Evolutionary conservation across 495 filamentous ascomycete genomes (phyloP).

Genomic region (Podospora sp.): DNA sequence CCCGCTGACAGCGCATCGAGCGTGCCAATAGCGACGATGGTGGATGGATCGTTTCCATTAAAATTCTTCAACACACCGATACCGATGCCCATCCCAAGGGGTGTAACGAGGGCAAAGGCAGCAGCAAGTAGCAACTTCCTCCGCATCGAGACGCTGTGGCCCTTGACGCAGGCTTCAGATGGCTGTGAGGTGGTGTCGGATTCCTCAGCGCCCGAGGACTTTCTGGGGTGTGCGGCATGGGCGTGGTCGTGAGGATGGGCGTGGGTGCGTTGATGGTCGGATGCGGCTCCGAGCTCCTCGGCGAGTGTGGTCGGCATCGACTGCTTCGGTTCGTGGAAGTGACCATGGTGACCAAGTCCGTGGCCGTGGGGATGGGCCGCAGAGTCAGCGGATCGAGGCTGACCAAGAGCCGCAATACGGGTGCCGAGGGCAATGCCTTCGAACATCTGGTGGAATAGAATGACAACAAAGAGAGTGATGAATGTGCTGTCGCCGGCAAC

Average conservation of each 20-base stretch:
- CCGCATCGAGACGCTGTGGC: slow-evolving; percentile 30
- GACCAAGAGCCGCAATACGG: slow-evolving; percentile 63
- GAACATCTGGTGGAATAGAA: slow-evolving; percentile 72
- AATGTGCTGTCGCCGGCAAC: slow-evolving; percentile 60
- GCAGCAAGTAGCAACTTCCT: slow-evolving; percentile 52
- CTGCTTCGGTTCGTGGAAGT: slow-evolving; percentile 12
- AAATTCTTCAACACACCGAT: slow-evolving; percentile 55
- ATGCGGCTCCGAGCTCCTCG: slow-evolving; percentile 15
- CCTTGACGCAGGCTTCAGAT: background rate
- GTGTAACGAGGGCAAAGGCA: slow-evolving; percentile 59
- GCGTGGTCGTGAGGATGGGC: slow-evolving; percentile 4
- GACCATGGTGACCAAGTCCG: slow-evolving; percentile 24
- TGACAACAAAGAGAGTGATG: slow-evolving; percentile 58
- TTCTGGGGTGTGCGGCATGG: slow-evolving; percentile 10
- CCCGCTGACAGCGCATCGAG: slow-evolving; percentile 60
- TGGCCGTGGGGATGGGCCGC: slow-evolving; percentile 14
- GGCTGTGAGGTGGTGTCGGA: background rate
- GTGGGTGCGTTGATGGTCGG: slow-evolving; percentile 11
- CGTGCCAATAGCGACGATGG: slow-evolving; percentile 60
- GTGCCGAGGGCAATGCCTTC: slow-evolving; percentile 78
- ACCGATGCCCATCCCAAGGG: slow-evolving; percentile 62
- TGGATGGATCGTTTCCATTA: slow-evolving; percentile 58
- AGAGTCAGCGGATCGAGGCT: background rate
- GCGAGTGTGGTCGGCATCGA: slow-evolving; percentile 10
- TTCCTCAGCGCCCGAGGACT: background rate